Evolutionary conservation across 352 stramenopile species (phyloP).

Genomic region (Pythium phragmiticola): DNA sequence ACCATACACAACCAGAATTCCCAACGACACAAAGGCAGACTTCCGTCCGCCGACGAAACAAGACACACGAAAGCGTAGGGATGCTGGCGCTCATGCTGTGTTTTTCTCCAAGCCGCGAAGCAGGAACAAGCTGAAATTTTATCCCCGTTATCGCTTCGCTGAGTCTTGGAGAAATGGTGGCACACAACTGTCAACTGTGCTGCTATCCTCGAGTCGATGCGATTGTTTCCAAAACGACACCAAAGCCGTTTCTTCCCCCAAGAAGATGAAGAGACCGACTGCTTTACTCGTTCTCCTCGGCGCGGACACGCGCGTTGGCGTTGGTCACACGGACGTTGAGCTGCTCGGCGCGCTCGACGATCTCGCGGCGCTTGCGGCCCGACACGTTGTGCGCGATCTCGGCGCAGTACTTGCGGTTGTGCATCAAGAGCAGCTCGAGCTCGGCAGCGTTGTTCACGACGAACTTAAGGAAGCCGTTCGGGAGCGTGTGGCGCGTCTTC

Average conservation of each 20-base stretch:
- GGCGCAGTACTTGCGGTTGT: conserved; percentile 98
- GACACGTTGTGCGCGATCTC: conserved; percentile 99
- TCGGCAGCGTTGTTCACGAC: conserved; percentile 98
- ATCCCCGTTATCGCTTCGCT: conserved; percentile 26
- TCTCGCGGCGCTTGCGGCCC: conserved; percentile 94
- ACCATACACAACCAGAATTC: not conserved
- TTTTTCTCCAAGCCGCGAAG: conserved; percentile 30
- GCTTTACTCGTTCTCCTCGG: conserved; percentile 94
- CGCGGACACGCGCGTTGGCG: conserved; percentile 95
- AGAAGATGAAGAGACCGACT: conserved; percentile 17
- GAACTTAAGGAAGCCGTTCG: conserved; percentile 99
- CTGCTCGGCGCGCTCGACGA: conserved; percentile 98
- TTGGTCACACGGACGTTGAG: conserved; percentile 99
- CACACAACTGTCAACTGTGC: conserved; percentile 30
- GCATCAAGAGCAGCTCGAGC: conserved; percentile 94
- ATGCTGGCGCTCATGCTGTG: conserved; percentile 16
- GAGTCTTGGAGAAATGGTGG: conserved; percentile 19
- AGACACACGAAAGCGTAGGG: conserved; percentile 4
- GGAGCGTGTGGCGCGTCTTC: conserved; percentile 97
- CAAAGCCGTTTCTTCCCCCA: conserved; percentile 15
- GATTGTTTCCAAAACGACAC: conserved; percentile 23
- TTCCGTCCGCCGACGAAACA: not conserved
- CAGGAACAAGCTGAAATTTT: conserved; percentile 35
- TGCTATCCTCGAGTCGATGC: conserved; percentile 33
- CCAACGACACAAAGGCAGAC: not conserved